Evolutionary conservation across 208 protist species (phyloP), one percentile per base, ranked within the genome.

Genomic region (Plasmodiophora brassicae): DNA sequence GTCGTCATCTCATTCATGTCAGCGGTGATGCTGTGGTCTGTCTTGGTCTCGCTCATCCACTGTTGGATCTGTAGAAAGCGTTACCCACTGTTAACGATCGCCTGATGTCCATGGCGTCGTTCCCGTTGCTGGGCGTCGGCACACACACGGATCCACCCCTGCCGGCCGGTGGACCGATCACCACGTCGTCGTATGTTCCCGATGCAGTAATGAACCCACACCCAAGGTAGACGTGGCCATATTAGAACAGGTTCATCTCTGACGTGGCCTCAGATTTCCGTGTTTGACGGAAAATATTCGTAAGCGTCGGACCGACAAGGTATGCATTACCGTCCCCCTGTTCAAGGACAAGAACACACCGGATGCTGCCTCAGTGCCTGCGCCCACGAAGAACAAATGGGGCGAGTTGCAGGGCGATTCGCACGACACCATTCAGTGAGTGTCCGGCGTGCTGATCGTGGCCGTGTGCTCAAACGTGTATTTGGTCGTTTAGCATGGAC

Each of bases 191-290:
- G 25, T 99, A 97, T 89, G 93, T 98, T 1, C 95, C 97, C 0
- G 98, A 99, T 91, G 93, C 93, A 1, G 93, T 97, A 45, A 99
- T 99, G 91, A 99, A 99, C 91, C 93, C 94, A 46, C 97, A 99
- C 90, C 96, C 96, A 54, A 94, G 98, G 60, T 99, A 99, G 89
- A 90, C 89, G n/a, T 93, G 87, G 20, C 38, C 86, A 45, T 46
- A 88, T 50, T 36, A 44, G 35, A 44, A 36, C 84, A 8, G 20
- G 20, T 22, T 46, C 84, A 86, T 5, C 1, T 71, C 36, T 53
- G 25, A 65, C 28, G 28, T 54, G 5, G 84, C n/a, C 28, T 8
- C 50, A 65, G 45, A 44, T 89, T 89, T 89, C 50, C 85, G 8
- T 78, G 50, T 36, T 83, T 89, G 20, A 89, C 87, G 10, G 85